Conservation (phyloP, 1,139 yeast species). For the Debaryomyces udenii region DNA sequence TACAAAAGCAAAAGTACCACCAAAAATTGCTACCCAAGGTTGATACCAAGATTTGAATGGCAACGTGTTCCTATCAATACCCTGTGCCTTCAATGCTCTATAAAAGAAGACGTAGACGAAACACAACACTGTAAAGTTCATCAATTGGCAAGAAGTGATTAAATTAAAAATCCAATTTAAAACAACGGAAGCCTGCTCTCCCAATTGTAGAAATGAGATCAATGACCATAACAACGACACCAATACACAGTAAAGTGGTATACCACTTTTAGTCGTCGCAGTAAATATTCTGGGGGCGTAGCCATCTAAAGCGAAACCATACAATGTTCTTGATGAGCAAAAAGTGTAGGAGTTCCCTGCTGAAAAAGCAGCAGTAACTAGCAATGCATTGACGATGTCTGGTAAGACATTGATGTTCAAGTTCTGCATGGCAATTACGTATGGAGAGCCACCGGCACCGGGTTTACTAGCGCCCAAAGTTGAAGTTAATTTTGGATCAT, state of each 20-base stretch:
- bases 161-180: constrained; percentile 37
- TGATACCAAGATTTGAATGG: constrained; percentile 54
- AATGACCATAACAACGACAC: constrained; percentile 52
- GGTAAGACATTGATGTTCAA: constrained; percentile 36
- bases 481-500: constrained; percentile 32
- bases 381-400: constrained; percentile 36
- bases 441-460: constrained; percentile 37
- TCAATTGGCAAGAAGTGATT: constrained; percentile 35
- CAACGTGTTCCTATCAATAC: constrained; percentile 53
- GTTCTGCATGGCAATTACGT: constrained; percentile 41
- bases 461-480: constrained; percentile 27
- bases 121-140: constrained; percentile 31
- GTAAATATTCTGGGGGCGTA: constrained; percentile 37
- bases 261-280: constrained; percentile 48
- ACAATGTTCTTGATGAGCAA: constrained; percentile 37
- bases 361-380: constrained; percentile 55
- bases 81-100: constrained; percentile 47
- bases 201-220: constrained; percentile 42
- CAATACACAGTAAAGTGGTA: constrained; percentile 31
- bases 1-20: constrained; percentile 30
- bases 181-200: constrained; percentile 26
- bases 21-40: constrained; percentile 45
- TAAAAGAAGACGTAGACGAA: constrained; percentile 27
- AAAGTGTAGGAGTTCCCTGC: constrained; percentile 40
- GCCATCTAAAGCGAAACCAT: constrained; percentile 36